Percentiles rank a stretch among this genome's conserved stretches.
Conservation (phyloP, 306 rosid genomes). For the Parietaria judaica region DNA sequence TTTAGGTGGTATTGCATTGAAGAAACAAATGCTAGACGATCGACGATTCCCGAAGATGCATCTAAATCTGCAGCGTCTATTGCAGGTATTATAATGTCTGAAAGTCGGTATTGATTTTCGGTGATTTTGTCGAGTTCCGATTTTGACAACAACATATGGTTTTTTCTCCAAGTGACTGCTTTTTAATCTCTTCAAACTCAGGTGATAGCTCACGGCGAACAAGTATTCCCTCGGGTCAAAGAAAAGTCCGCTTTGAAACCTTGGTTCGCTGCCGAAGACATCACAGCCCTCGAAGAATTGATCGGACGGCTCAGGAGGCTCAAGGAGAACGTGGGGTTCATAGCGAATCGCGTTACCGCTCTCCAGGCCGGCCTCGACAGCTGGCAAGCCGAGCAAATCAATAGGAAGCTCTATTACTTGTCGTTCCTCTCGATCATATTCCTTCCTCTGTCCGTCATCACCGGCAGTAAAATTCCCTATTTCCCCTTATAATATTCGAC, state of each 20-base stretch:
- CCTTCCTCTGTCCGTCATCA: conserved; percentile 82
- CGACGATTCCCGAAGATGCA: conserved; percentile 95
- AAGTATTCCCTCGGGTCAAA: conserved; percentile 83
- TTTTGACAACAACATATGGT: neutral
- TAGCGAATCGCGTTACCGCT: conserved; percentile 80
- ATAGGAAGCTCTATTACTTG: conserved; percentile 80
- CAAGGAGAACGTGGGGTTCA: conserved; percentile 89
- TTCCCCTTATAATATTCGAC: neutral
- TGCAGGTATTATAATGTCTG: conserved; percentile 47
- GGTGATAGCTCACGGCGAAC: conserved; percentile 92
- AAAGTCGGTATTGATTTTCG: too few species aligned
- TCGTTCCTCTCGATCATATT: conserved; percentile 84
- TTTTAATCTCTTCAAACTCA: conserved; percentile 22
- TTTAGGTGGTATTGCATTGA: conserved; percentile 73
- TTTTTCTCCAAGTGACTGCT: neutral
- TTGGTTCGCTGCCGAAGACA: conserved; percentile 69
- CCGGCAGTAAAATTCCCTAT: conserved; percentile 56
- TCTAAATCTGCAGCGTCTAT: conserved; percentile 84
- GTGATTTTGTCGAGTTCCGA: neutral
- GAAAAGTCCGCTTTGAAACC: conserved; percentile 79
- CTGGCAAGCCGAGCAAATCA: conserved; percentile 94
- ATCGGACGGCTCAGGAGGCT: conserved; percentile 75
- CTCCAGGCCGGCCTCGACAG: conserved; percentile 91
- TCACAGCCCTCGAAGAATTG: conserved; percentile 70
- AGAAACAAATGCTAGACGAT: conserved; percentile 96